Evolutionary conservation across 2,329 filamentous ascomycete genomes (phyloP).

Genomic region (Sordariomycetes sp.): DNA sequence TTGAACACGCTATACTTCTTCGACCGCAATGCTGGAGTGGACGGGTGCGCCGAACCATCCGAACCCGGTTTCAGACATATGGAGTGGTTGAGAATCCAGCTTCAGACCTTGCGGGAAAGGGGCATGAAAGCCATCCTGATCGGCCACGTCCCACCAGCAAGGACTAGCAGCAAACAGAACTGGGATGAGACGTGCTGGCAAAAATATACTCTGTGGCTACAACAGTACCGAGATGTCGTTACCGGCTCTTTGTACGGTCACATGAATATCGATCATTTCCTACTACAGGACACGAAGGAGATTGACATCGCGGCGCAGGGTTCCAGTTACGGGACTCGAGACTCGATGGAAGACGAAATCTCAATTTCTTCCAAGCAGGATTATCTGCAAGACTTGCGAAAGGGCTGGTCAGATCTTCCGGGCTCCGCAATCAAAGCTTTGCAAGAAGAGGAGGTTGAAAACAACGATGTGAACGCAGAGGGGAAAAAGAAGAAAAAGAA

Average conservation of each 20-base stretch:
- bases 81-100: constrained; percentile 88
- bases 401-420: constrained; percentile 70
- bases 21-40: constrained; percentile 83
- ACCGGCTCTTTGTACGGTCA: constrained; percentile 76
- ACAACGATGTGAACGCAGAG: constrained; percentile 11
- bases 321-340: constrained; percentile 7
- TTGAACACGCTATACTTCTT: constrained; percentile 97
- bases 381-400: constrained; percentile 71
- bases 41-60: constrained; percentile 69
- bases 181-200: constrained; percentile 99
- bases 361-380: constrained; percentile 51
- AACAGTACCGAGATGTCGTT: constrained; percentile 85
- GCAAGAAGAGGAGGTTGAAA: constrained; percentile 12
- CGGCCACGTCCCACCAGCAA: constrained; percentile 86
- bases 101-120: constrained; percentile 71
- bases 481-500: constrained; percentile 26
- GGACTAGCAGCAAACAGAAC: constrained; percentile 72
- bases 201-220: constrained; percentile 86
- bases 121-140: constrained; percentile 92
- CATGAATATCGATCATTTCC: constrained; percentile 98
- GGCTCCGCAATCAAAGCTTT: constrained; percentile 27
- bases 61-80: constrained; percentile 92
- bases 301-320: constrained; percentile 42
- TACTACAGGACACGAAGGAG: constrained; percentile 77
- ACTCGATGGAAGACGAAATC: constrained; percentile 40